A percentile compares a stretch with the other conserved stretches of the same genome.
These are phyloP conservation scores for Phytophthora litchii DNA, from an alignment of 352 stramenopile species.

Conservation along the genomic window DNA sequence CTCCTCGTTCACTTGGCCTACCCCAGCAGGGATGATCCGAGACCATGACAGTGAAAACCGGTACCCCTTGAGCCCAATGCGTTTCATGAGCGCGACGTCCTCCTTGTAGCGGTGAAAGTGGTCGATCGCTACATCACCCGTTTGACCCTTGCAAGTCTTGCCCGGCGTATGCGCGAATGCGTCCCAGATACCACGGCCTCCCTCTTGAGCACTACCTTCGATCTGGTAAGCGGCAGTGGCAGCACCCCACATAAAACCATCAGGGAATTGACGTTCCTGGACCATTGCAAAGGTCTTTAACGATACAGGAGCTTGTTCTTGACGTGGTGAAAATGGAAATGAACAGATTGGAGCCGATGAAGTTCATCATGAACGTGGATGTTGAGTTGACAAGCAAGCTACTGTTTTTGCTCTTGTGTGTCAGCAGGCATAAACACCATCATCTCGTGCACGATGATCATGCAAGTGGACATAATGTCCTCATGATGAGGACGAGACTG, in stretches of 20 bases:
- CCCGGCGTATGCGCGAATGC: conserved; percentile 71
- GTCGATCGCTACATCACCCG: conserved; percentile 89
- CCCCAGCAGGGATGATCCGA: conserved; percentile 87
- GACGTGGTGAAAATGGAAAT: conserved; percentile 15
- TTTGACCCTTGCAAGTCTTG: conserved; percentile 77
- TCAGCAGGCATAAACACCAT: conserved; percentile 11
- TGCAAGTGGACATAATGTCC: too few relatives aligned
- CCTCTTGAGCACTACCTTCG: conserved; percentile 87
- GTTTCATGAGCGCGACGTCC: conserved; percentile 92
- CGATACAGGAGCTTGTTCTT: conserved; percentile 1
- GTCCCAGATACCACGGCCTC: conserved; percentile 94
- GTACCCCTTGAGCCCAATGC: conserved; percentile 90
- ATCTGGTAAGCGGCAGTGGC: conserved; percentile 93
- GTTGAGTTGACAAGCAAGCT: conserved; percentile 1
- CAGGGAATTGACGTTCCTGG: conserved; percentile 47
- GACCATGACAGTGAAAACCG: conserved; percentile 93
- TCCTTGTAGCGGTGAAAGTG: conserved; percentile 91
- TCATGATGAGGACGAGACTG: too few relatives aligned
- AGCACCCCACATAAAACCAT: conserved; percentile 84
- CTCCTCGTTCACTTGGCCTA: conserved; percentile 74
- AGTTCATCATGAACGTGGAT: too few relatives aligned
- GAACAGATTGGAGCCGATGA: background rate
- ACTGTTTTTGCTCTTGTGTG: conserved; percentile 8
- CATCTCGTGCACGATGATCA: too few relatives aligned
- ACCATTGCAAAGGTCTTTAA: conserved; percentile 16